Percentiles rank a stretch among this genome's conserved stretches.
phyloP scores from a whole-genome alignment of 2,329 filamentous ascomycete species.

The Ampelomyces quisqualis region DNA sequence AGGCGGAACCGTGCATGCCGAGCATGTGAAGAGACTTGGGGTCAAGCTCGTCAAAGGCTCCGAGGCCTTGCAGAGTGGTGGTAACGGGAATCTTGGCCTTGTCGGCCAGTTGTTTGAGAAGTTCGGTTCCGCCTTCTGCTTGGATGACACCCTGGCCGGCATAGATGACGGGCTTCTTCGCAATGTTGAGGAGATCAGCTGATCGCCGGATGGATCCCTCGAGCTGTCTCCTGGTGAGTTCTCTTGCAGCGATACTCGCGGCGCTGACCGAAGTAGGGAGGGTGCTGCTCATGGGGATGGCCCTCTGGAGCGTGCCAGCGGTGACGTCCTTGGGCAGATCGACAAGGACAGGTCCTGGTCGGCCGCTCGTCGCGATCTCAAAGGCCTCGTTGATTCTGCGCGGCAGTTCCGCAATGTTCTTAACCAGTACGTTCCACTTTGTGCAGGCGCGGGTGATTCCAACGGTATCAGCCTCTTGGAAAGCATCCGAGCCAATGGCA shows the following conservation, averaged over 20 bases:
- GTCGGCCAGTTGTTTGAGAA: slow-evolving; percentile 83
- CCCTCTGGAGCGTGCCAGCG: slow-evolving; percentile 74
- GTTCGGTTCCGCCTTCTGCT: slow-evolving; percentile 72
- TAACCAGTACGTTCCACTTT: slow-evolving; percentile 99
- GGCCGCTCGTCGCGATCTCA: slow-evolving; percentile 91
- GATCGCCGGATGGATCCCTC: slow-evolving; percentile 72
- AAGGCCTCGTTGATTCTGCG: slow-evolving; percentile 96
- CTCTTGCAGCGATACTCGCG: slow-evolving; percentile 77
- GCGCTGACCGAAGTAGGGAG: slow-evolving; percentile 82
- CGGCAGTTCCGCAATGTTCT: slow-evolving; percentile 89
- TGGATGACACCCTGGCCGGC: slow-evolving; percentile 87
- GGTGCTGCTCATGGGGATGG: slow-evolving; percentile 75
- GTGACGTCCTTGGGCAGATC: slow-evolving; percentile 97
- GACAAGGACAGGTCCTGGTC: slow-evolving; percentile 91
- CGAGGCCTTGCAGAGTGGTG: slow-evolving; percentile 90
- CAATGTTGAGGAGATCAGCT: slow-evolving; percentile 77
- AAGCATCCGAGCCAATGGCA: slow-evolving; percentile 91
- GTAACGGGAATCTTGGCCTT: slow-evolving; percentile 92
- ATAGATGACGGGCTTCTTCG: slow-evolving; percentile 94
- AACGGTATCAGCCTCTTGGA: slow-evolving; percentile 93
- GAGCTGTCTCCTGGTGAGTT: slow-evolving; percentile 71
- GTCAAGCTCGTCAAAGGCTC: slow-evolving; percentile 88
- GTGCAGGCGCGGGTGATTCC: slow-evolving; percentile 94
- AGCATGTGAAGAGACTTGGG: slow-evolving; percentile 97
- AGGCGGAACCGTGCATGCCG: slow-evolving; percentile 96